Percentiles rank a stretch among this genome's conserved stretches.
phyloP scores from a whole-genome alignment of 2,329 filamentous ascomycete genomes.

The Leptographium galeiforme region DNA sequence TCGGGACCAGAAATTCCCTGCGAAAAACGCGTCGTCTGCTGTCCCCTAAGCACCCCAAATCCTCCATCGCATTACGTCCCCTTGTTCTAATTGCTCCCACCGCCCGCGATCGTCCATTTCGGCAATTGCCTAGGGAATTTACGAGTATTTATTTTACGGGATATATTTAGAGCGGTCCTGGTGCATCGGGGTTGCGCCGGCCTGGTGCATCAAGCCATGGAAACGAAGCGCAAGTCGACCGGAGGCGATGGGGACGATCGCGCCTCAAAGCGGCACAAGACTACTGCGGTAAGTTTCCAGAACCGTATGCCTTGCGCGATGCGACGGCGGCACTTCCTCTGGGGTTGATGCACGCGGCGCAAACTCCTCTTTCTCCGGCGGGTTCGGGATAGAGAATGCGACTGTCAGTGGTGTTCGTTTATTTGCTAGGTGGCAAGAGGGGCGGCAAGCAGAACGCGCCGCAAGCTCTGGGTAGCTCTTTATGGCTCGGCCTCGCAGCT shows the following conservation, averaged over 20 bases:
- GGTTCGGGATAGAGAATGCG: neutral
- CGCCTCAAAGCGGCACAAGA: slow-evolving; percentile 41
- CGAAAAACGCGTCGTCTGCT: slow-evolving; percentile 3
- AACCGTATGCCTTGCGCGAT: neutral
- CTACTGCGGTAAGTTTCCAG: slow-evolving; percentile 25
- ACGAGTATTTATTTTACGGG: neutral
- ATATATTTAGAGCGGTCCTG: neutral
- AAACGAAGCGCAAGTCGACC: slow-evolving; percentile 13
- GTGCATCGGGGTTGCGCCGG: neutral
- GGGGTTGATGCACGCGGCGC: neutral
- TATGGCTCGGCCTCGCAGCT: neutral
- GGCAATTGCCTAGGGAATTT: neutral
- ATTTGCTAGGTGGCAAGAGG: neutral
- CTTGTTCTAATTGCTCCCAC: neutral
- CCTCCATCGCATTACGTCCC: slow-evolving; percentile 1
- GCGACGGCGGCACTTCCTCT: neutral
- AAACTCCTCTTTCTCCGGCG: neutral
- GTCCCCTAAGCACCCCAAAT: neutral
- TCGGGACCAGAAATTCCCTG: neutral
- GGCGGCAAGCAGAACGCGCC: neutral
- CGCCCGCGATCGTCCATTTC: neutral
- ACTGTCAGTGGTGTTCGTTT: neutral
- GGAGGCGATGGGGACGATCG: slow-evolving; percentile 35
- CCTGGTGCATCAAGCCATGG: slow-evolving; percentile 6
- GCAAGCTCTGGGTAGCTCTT: neutral